Percentiles rank a stretch among this genome's conserved stretches.
phyloP scores from a whole-genome alignment of 805 yeast species.

The Torulaspora franciscae region DNA sequence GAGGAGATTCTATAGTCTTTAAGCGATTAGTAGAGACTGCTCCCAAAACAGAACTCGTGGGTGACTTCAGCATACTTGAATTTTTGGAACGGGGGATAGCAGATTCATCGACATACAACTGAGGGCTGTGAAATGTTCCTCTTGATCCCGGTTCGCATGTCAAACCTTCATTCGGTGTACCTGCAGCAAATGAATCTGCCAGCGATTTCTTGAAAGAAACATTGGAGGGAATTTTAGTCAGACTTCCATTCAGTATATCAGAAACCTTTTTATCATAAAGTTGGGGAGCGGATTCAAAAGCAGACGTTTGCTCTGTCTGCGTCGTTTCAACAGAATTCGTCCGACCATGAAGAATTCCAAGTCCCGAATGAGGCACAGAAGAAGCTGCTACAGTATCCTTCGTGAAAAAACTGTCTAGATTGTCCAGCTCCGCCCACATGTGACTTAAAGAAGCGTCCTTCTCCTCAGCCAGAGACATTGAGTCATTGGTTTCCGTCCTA shows the following conservation, averaged over 20 bases:
- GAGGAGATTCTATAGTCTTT: conserved; percentile 30
- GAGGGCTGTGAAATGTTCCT: conserved; percentile 6
- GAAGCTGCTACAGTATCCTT: conserved; percentile 40
- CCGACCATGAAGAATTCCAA: conserved; percentile 34
- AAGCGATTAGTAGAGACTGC: conserved; percentile 22
- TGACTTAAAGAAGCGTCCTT: conserved; percentile 75
- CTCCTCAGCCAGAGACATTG: conserved; percentile 44
- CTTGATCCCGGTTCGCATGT: conserved; percentile 9
- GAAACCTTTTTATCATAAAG: conserved; percentile 76
- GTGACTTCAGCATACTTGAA: conserved; percentile 12
- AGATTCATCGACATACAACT: conserved; percentile 13
- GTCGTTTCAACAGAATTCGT: conserved; percentile 60
- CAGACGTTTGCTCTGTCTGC: conserved; percentile 42
- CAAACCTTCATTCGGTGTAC: conserved; percentile 22
- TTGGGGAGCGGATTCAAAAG: conserved; percentile 70
- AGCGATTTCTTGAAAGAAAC: conserved; percentile 71
- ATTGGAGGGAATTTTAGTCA: conserved; percentile 69
- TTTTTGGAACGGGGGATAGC: conserved; percentile 17
- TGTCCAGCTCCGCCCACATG: conserved; percentile 90
- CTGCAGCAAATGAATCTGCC: conserved; percentile 56
- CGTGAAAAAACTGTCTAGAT: conserved; percentile 82
- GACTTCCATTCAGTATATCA: conserved; percentile 63
- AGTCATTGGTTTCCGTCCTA: conserved; percentile 29
- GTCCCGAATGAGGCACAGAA: conserved; percentile 15
- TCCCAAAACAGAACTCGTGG: conserved; percentile 24